phyloP scores from a whole-genome alignment of 768 basidiomycete species.

The Hypsizygus marmoreus region DNA sequence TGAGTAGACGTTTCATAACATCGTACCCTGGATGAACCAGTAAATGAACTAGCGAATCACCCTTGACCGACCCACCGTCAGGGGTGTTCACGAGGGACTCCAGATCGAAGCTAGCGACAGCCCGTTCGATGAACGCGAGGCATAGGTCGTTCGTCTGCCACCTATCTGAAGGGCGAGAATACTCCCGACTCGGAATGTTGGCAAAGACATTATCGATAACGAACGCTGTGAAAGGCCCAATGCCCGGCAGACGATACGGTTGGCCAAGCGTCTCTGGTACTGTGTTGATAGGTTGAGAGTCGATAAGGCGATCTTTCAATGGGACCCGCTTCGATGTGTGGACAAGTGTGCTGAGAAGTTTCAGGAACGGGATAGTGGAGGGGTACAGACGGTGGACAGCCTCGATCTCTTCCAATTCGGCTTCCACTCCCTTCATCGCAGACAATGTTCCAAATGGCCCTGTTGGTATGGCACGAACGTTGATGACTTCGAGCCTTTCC shows the following conservation, averaged over 20 bases:
- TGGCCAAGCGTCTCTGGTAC: slow-evolving; percentile 82
- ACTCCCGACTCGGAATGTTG: slow-evolving; percentile 75
- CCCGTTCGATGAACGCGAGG: slow-evolving; percentile 82
- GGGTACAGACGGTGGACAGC: slow-evolving; percentile 78
- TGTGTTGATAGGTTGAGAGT: slow-evolving; percentile 66
- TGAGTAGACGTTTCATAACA: slow-evolving; percentile 77
- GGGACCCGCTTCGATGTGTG: slow-evolving; percentile 79
- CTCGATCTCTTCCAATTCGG: slow-evolving; percentile 89
- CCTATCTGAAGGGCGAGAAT: slow-evolving; percentile 69
- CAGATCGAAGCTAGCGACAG: slow-evolving; percentile 79
- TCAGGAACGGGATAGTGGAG: slow-evolving; percentile 85
- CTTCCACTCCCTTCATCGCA: slow-evolving; percentile 75
- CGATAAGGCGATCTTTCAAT: slow-evolving; percentile 57
- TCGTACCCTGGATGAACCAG: slow-evolving; percentile 87
- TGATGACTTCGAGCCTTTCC: slow-evolving; percentile 84
- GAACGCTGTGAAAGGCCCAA: slow-evolving; percentile 82
- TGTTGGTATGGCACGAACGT: slow-evolving; percentile 52
- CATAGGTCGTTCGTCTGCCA: slow-evolving; percentile 89
- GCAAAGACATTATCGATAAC: slow-evolving; percentile 89
- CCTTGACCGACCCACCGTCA: slow-evolving; percentile 53
- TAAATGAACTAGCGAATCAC: slow-evolving; percentile 55
- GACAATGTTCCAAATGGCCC: slow-evolving; percentile 46
- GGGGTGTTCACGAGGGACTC: slow-evolving; percentile 63
- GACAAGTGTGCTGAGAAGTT: slow-evolving; percentile 78
- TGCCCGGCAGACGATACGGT: slow-evolving; percentile 77